Evolutionary conservation across 495 filamentous ascomycete species (phyloP).

Genomic region (Penicillium nucicola): DNA sequence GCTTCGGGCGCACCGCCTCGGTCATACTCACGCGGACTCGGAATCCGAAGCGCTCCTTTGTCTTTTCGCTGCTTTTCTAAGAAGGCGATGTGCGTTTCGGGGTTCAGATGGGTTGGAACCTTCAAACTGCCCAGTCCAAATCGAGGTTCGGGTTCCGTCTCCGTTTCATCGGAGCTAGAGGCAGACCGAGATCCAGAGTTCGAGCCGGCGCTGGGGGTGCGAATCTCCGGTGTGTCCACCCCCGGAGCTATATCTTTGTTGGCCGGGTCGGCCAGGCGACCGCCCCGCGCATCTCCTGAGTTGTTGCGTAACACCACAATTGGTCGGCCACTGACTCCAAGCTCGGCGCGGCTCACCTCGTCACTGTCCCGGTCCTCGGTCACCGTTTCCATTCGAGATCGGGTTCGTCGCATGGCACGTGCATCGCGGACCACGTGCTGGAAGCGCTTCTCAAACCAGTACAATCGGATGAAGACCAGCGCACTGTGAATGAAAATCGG

Average conservation of each 20-base stretch:
- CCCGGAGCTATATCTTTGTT: conserved; percentile 19
- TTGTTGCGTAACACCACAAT: conserved; percentile 71
- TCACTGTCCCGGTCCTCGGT: conserved; percentile 46
- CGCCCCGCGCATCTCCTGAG: conserved; percentile 27
- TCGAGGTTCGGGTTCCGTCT: conserved; percentile 9
- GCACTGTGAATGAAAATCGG: conserved; percentile 87
- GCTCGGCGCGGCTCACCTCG: conserved; percentile 52
- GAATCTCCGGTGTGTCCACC: conserved; percentile 19
- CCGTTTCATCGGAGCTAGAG: conserved; percentile 11
- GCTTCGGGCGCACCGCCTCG: conserved; percentile 66
- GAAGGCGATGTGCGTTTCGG: conserved; percentile 82
- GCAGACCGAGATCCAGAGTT: background rate
- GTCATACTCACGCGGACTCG: conserved; percentile 83
- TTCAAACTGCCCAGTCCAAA: conserved; percentile 31
- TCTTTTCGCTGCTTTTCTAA: conserved; percentile 80
- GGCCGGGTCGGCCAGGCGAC: conserved; percentile 14
- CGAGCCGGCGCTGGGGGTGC: conserved; percentile 12
- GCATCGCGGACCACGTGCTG: conserved; percentile 68
- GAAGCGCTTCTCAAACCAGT: conserved; percentile 97
- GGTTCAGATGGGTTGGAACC: conserved; percentile 51
- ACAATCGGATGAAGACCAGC: conserved; percentile 86
- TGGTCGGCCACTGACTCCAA: conserved; percentile 64
- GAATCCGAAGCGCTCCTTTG: conserved; percentile 73
- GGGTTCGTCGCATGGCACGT: conserved; percentile 49
- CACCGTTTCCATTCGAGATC: conserved; percentile 55